Evolutionary conservation across 495 filamentous ascomycete species (phyloP), one percentile per base, ranked within the genome.

Genomic region (Pyrenula aspistea): DNA sequence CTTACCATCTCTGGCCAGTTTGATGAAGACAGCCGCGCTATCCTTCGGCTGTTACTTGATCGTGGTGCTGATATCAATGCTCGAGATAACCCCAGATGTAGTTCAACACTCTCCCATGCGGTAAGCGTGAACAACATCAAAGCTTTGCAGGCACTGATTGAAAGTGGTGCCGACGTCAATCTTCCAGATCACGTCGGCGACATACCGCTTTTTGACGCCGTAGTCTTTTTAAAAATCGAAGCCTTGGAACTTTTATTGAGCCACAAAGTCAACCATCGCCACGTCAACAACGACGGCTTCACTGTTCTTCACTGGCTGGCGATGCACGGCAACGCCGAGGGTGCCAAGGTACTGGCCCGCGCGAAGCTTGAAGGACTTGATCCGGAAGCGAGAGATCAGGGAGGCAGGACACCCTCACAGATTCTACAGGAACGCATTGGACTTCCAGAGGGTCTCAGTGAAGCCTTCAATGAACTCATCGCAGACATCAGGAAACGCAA

Each of bases 51-150:
- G 4, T 19, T 52, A 21, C 50, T 52, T 20, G 50, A 8, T 24
- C 50, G 19, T 52, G 50, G 50, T 24, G 50, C 50, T 21, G 50
- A 52, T 52, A 52, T 52, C 8, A 52, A 52, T 20, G 50, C 50
- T 20, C 8, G 50, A 19, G 15, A 42, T 42, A 42, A 42, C 20
- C 50, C n/a, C n/a, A 52, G 22, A 21, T 10, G n/a, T 19, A 24
- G 50, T 20, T 52, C 50, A 52, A 52, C 50, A 4, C 8, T 52
- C 50, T 52, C n/a, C 10, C n/a, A 24, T 10, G 50, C 50, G 22
- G 22, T 52, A 20, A 52, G n/a, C 10, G 22, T 20, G 20, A 52
- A 52, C 22, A 52, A 52, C 19, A 19, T 21, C 19, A 20, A 52
- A 24, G 22, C 22, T 52, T 20, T 52, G 50, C 8, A 52, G 50